These are phyloP conservation scores for Volvox africanus DNA, from an alignment of 139 green algal genomes.

Conservation along the genomic window DNA sequence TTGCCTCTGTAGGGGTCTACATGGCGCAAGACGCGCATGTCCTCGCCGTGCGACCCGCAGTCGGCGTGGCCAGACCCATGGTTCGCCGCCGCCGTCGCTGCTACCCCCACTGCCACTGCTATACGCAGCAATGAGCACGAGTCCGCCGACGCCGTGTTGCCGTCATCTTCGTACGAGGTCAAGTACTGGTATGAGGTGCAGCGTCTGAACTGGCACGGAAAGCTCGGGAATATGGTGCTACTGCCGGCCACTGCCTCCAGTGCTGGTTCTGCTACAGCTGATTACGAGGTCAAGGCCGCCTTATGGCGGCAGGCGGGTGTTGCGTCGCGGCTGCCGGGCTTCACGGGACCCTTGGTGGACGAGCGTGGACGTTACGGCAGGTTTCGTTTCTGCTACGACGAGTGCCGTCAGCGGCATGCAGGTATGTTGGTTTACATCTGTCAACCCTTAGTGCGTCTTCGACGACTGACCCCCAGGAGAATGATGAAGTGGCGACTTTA, in stretches of 20 bases:
- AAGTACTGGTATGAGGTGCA: constrained; percentile 67
- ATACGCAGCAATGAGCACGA: not conserved
- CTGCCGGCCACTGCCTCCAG: constrained; percentile 48
- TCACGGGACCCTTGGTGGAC: constrained; percentile 43
- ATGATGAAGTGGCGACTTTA: not conserved
- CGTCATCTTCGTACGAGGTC: constrained; percentile 21
- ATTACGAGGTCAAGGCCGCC: constrained; percentile 54
- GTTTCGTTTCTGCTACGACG: constrained; percentile 67
- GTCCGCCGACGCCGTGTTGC: not conserved
- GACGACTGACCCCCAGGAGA: not conserved
- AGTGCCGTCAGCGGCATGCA: constrained; percentile 53
- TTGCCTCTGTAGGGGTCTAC: constrained; percentile 36
- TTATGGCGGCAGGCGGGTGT: constrained; percentile 42
- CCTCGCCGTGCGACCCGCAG: constrained; percentile 13
- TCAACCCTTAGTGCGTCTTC: not conserved
- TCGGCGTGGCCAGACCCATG: constrained; percentile 13
- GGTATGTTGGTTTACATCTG: not conserved
- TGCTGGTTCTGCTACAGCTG: not conserved
- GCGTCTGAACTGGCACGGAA: constrained; percentile 64
- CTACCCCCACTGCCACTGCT: not conserved
- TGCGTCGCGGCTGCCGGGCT: constrained; percentile 36
- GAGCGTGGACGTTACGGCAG: constrained; percentile 54
- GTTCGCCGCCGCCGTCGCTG: not conserved
- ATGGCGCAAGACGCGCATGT: constrained; percentile 53
- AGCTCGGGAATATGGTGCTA: constrained; percentile 72